Conservation (phyloP, 2,329 filamentous ascomycete genomes). For the Cordyceps militaris region DNA sequence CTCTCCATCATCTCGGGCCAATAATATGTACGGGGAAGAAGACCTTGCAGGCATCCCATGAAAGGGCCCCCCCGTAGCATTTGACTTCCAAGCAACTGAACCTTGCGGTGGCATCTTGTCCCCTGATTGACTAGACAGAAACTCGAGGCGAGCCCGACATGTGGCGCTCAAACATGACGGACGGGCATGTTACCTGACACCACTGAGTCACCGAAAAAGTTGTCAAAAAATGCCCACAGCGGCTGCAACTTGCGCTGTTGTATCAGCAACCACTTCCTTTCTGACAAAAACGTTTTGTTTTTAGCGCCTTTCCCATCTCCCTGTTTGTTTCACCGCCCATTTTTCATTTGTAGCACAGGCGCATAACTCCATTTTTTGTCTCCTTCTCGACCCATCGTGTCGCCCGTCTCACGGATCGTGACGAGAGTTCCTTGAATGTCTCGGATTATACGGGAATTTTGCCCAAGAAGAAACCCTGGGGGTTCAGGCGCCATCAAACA, state of each 20-base stretch:
- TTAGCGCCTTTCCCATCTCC: background rate
- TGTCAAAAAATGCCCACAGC: constrained; percentile 1
- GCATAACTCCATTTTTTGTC: background rate
- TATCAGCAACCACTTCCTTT: background rate
- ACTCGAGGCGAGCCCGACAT: background rate
- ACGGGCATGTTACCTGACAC: constrained; percentile 1
- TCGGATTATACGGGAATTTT: background rate
- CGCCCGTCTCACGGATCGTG: background rate
- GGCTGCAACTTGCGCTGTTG: constrained; percentile 1
- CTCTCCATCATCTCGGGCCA: too few relatives aligned
- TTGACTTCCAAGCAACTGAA: too few relatives aligned
- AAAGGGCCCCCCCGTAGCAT: too few relatives aligned
- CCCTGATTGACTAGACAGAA: background rate
- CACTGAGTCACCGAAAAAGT: constrained; percentile 3
- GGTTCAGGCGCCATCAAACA: too few relatives aligned
- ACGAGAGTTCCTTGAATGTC: constrained; percentile 1
- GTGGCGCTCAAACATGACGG: background rate
- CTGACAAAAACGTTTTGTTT: background rate
- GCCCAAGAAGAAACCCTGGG: background rate
- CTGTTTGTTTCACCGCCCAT: constrained; percentile 3
- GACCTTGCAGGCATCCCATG: too few relatives aligned
- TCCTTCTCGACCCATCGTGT: background rate
- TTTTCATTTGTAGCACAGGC: background rate
- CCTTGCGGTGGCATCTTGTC: too few relatives aligned
- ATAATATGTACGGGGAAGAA: too few relatives aligned